Conservation (phyloP, 805 yeast genomes). For the Candida boidinii region DNA sequence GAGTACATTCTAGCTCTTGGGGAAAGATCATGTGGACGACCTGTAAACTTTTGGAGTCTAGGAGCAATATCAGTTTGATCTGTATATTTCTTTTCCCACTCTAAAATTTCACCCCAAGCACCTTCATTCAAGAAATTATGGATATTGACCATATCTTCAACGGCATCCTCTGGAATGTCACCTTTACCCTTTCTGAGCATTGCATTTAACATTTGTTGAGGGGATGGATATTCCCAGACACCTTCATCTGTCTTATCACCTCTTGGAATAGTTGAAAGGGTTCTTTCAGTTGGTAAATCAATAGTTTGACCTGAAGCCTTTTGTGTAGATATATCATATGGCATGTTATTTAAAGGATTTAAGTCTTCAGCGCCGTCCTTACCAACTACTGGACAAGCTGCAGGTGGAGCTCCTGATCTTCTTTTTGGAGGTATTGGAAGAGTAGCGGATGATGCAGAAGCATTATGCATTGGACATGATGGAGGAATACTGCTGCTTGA, state of each 20-base stretch:
- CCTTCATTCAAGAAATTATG: conserved; percentile 96
- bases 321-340: conserved; percentile 54
- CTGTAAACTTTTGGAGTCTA: conserved; percentile 77
- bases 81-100: conserved; percentile 81
- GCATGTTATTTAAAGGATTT: conserved; percentile 89
- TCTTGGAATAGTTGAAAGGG: conserved; percentile 78
- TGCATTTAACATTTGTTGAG: conserved; percentile 98
- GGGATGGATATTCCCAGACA: conserved; percentile 97
- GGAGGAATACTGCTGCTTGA: too few species aligned
- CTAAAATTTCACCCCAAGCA: conserved; percentile 90
- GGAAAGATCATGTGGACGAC: conserved; percentile 78
- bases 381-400: conserved; percentile 27
- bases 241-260: conserved; percentile 61
- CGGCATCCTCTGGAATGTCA: conserved; percentile 90
- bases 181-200: conserved; percentile 93
- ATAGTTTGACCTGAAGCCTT: conserved; percentile 75
- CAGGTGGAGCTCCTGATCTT: conserved; percentile 1
- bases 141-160: conserved; percentile 92
- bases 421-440: background rate
- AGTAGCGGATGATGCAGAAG: background rate
- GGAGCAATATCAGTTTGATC: conserved; percentile 51
- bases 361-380: conserved; percentile 25
- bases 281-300: conserved; percentile 74
- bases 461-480: too few species aligned
- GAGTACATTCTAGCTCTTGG: conserved; percentile 78